Conservation (phyloP, 768 basidiomycete genomes). For the Xanthoconium purpureum region DNA sequence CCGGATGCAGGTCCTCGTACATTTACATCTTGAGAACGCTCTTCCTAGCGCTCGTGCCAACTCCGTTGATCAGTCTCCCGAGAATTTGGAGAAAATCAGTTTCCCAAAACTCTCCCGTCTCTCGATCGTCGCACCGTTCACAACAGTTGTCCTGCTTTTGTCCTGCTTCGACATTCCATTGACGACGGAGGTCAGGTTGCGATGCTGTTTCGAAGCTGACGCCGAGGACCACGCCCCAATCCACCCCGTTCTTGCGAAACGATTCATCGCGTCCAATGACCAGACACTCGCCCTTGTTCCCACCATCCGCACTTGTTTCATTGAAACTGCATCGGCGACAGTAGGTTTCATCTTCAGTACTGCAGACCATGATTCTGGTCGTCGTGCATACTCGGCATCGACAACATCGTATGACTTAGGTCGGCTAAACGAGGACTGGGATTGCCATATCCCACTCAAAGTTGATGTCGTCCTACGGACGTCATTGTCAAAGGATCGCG, state of each 20-base stretch:
- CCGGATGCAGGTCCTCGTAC: constrained; percentile 33
- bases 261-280: constrained; percentile 7
- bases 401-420: constrained; percentile 5
- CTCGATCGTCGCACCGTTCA: constrained; percentile 19
- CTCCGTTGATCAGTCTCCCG: not conserved
- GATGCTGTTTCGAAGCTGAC: constrained; percentile 10
- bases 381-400: constrained; percentile 7
- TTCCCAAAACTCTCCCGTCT: constrained; percentile 15
- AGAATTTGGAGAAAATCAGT: not conserved
- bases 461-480: constrained; percentile 9
- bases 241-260: constrained; percentile 14
- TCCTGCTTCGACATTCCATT: constrained; percentile 9
- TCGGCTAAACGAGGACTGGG: constrained; percentile 16
- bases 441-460: constrained; percentile 18
- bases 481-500: constrained; percentile 10
- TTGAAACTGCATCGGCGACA: constrained; percentile 7
- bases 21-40: constrained; percentile 36
- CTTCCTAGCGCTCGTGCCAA: constrained; percentile 24
- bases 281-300: constrained; percentile 1
- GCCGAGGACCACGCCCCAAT: constrained; percentile 6
- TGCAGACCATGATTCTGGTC: constrained; percentile 4
- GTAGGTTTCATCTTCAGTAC: constrained; percentile 20
- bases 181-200: constrained; percentile 16
- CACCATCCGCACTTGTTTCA: constrained; percentile 10
- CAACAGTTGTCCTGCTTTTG: constrained; percentile 14